phyloP scores from a whole-genome alignment of 2,329 filamentous ascomycete species.

The Colletotrichum eremochloae region DNA sequence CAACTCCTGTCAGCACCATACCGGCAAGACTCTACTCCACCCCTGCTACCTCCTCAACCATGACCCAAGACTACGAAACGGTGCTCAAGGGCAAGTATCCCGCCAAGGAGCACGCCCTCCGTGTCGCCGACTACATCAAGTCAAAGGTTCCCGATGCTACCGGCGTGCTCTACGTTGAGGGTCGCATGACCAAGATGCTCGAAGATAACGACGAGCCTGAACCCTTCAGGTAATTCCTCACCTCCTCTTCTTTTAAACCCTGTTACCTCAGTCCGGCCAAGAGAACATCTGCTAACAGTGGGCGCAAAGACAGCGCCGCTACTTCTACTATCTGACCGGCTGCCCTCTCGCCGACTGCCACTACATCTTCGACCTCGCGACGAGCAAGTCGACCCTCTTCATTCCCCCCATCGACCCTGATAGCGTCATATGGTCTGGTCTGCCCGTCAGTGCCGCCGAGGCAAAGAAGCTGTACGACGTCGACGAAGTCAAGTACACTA shows the following conservation, averaged over 20 bases:
- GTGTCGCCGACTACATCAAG: constrained; percentile 84
- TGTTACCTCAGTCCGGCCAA: not conserved
- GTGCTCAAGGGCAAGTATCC: constrained; percentile 78
- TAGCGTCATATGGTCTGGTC: constrained; percentile 91
- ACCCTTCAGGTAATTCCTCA: constrained; percentile 76
- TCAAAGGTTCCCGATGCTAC: constrained; percentile 71
- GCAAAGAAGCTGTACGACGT: constrained; percentile 84
- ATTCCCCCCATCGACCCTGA: constrained; percentile 92
- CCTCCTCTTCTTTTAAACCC: not conserved
- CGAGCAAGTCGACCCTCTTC: constrained; percentile 83
- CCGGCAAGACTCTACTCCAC: constrained; percentile 19
- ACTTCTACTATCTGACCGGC: constrained; percentile 95
- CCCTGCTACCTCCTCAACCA: constrained; percentile 5
- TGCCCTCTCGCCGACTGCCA: constrained; percentile 84
- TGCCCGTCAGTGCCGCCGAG: constrained; percentile 82
- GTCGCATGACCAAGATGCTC: constrained; percentile 81
- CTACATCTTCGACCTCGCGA: constrained; percentile 83
- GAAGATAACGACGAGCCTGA: constrained; percentile 91
- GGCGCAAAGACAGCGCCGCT: constrained; percentile 79
- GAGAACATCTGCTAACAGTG: constrained; percentile 36
- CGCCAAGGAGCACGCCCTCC: constrained; percentile 86
- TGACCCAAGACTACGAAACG: constrained; percentile 57
- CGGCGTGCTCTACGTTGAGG: constrained; percentile 92
- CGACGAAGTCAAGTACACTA: constrained; percentile 80
- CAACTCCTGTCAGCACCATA: not conserved